Evolutionary conservation across 2,329 filamentous ascomycete species (phyloP), one percentile per base, ranked within the genome.

Genomic region (Colletotrichum sp.): DNA sequence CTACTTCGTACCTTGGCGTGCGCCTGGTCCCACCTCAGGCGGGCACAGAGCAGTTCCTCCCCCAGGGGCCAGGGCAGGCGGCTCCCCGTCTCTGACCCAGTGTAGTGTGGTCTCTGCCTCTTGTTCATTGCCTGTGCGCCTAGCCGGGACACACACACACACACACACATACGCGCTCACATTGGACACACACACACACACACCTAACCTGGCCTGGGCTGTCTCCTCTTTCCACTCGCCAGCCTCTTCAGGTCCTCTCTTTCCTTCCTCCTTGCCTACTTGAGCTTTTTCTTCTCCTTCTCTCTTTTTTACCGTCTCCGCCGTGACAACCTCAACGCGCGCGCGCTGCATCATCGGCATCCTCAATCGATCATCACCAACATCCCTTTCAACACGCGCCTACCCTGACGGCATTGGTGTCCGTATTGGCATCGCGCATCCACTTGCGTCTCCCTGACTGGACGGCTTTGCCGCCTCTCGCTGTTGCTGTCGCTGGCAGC

Each of bases 171-270:
- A 28, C 57, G 24, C 16, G 16, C 28, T 28, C 28, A 62, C 59
- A 62, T 32, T 30, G 21, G 30, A 64, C 59, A 62, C 69, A 36
- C 69, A 21, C 63, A 64, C 59, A 64, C 59, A 21, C 71, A 52
- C 55, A 60, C 39, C 30, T 63, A n/a, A 24, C 57, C 44, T 55
- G 57, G 59, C 67, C 36, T 62, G 52, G 24, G 24, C 66, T 52
- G 69, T 76, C 74, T 74, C 69, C 65, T 77, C 74, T 49, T 76
- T 76, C 76, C 62, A 74, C 69, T 70, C 73, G 66, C 76, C 68
- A 73, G 66, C 68, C 76, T 76, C 74, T 76, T 73, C 73, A 62
- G 62, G 73, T 62, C 60, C 72, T 66, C 66, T 62, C 60, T 66
- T 68, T 76, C 52, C 71, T 73, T 72, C 66, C 73, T 68, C 39